Evolutionary conservation across 805 yeast genomes (phyloP).

Genomic region (Teunomyces barrocoloradensis): DNA sequence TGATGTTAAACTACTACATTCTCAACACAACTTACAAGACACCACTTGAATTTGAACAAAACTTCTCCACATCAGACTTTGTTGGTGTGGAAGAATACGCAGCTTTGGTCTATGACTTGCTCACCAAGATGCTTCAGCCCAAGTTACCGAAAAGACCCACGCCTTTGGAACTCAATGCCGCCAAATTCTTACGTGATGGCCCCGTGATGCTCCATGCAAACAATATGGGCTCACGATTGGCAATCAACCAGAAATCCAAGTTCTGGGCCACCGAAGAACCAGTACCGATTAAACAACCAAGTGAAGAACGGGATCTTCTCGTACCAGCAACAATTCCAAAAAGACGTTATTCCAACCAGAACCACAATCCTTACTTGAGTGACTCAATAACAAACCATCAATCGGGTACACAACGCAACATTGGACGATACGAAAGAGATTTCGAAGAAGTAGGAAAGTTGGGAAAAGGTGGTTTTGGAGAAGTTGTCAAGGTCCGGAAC

Average conservation of each 20-base stretch:
- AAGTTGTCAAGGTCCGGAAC: slow-evolving; percentile 95
- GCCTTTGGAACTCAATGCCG: slow-evolving; percentile 81
- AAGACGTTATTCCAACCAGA: slow-evolving; percentile 24
- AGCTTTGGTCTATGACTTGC: slow-evolving; percentile 61
- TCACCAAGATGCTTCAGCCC: slow-evolving; percentile 60
- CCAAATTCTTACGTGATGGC: slow-evolving; percentile 76
- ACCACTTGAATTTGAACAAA: slow-evolving; percentile 36
- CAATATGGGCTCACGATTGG: not conserved
- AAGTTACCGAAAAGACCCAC: slow-evolving; percentile 72
- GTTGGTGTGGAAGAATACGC: slow-evolving; percentile 66
- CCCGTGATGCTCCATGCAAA: slow-evolving; percentile 31
- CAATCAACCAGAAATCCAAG: slow-evolving; percentile 1
- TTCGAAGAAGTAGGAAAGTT: slow-evolving; percentile 90
- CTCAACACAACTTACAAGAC: slow-evolving; percentile 58
- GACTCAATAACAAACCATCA: slow-evolving; percentile 2
- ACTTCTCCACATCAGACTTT: slow-evolving; percentile 31
- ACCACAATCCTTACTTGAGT: slow-evolving; percentile 9
- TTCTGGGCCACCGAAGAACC: slow-evolving; percentile 3
- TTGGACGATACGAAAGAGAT: slow-evolving; percentile 84
- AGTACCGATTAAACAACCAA: not conserved
- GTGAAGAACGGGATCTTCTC: not conserved
- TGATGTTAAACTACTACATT: slow-evolving; percentile 50
- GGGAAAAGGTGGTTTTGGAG: slow-evolving; percentile 97
- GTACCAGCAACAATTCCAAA: not conserved
- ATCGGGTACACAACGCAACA: slow-evolving; percentile 10